These are phyloP conservation scores for Pestalotiopsis sp. DNA, from an alignment of 2,329 filamentous ascomycete genomes.

Conservation along the genomic window DNA sequence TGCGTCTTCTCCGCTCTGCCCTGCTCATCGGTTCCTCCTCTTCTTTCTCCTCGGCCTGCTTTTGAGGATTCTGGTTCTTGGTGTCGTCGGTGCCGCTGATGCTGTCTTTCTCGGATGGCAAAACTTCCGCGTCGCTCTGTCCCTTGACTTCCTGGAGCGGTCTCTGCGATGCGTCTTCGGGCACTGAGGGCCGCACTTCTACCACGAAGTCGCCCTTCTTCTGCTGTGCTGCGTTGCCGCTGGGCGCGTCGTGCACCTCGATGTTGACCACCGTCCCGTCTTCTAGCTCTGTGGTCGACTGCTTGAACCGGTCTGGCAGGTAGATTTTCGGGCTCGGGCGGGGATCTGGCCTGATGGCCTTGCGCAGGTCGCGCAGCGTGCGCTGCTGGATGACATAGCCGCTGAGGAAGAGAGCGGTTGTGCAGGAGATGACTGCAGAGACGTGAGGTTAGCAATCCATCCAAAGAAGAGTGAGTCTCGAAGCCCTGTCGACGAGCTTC, in stretches of 20 bases:
- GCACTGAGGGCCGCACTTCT: constrained; percentile 39
- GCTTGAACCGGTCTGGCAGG: constrained; percentile 53
- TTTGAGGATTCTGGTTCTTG: constrained; percentile 14
- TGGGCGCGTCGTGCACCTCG: constrained; percentile 33
- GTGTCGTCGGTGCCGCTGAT: constrained; percentile 23
- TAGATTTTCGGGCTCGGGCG: constrained; percentile 51
- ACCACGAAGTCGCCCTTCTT: constrained; percentile 32
- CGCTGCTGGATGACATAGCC: constrained; percentile 89
- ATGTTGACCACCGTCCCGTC: constrained; percentile 48
- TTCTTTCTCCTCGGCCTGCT: constrained; percentile 17
- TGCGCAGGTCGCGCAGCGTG: constrained; percentile 76
- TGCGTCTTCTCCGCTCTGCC: constrained; percentile 58
- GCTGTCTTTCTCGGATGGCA: constrained; percentile 21
- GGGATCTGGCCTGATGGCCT: constrained; percentile 63
- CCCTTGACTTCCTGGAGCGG: constrained; percentile 15
- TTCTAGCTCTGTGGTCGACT: constrained; percentile 46
- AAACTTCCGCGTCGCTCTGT: constrained; percentile 3
- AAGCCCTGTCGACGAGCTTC: constrained; percentile 8
- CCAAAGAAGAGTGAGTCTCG: background rate
- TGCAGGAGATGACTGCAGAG: constrained; percentile 71
- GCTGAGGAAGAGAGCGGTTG: constrained; percentile 80
- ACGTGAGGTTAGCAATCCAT: background rate
- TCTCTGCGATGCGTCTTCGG: constrained; percentile 22
- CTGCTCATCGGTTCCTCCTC: constrained; percentile 50
- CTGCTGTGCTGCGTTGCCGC: background rate